Evolutionary conservation across 2,329 filamentous ascomycete species (phyloP).

Genomic region (Drechslerella dactyloides): DNA sequence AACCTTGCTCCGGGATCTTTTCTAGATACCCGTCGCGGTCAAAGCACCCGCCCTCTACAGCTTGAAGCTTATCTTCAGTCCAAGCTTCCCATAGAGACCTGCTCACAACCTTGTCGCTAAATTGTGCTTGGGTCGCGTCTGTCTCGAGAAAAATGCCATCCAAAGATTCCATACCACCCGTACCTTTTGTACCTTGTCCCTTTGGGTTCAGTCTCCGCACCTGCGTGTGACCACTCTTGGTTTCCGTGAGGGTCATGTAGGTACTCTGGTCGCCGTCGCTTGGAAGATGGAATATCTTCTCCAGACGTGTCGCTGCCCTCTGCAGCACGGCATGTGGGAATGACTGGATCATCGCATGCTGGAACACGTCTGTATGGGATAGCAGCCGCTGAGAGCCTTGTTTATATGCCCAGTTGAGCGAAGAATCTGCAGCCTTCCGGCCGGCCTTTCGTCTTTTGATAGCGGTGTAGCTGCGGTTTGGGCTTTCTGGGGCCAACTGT

Average conservation of each 20-base stretch:
- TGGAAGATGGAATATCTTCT: slow-evolving; percentile 14
- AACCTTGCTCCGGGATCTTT: slow-evolving; percentile 33
- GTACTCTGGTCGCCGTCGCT: slow-evolving; percentile 20
- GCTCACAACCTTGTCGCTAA: slow-evolving; percentile 31
- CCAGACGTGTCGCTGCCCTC: slow-evolving; percentile 25
- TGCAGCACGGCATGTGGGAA: slow-evolving; percentile 27
- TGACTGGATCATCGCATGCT: slow-evolving; percentile 42
- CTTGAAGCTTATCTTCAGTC: slow-evolving; percentile 27
- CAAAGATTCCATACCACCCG: slow-evolving; percentile 25
- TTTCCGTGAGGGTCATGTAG: slow-evolving; percentile 31
- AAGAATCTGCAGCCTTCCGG: slow-evolving; percentile 5
- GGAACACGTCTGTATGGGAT: slow-evolving; percentile 33
- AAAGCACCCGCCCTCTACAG: slow-evolving; percentile 38
- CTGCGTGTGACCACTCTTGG: slow-evolving; percentile 12
- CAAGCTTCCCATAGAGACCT: slow-evolving; percentile 36
- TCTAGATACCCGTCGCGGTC: slow-evolving; percentile 39
- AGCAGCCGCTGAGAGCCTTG: slow-evolving; percentile 37
- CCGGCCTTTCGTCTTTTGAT: slow-evolving; percentile 19
- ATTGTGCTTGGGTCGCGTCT: slow-evolving; percentile 20
- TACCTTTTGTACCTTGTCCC: not conserved
- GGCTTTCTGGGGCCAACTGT: not conserved
- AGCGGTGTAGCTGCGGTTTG: slow-evolving; percentile 3
- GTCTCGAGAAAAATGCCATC: slow-evolving; percentile 27
- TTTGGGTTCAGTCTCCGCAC: slow-evolving; percentile 7
- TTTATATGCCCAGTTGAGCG: slow-evolving; percentile 21